Base-by-base conservation (phyloP, 2,329 filamentous ascomycete genomes). In the Proliferodiscus dingleyae region DNA sequence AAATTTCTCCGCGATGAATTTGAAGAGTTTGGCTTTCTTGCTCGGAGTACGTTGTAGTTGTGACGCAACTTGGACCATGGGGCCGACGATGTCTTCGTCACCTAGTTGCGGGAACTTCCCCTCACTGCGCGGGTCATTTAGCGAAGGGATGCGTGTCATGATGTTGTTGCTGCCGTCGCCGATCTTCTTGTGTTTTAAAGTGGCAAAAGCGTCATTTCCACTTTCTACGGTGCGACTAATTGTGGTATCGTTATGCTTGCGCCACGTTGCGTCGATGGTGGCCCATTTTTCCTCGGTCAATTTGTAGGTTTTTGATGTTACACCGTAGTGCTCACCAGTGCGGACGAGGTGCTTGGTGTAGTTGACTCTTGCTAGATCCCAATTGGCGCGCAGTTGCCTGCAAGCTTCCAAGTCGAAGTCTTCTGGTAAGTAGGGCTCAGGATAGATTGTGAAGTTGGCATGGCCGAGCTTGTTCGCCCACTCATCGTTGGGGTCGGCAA, bases 71-170 rank as follows among this genome's bases (percentile, higher is more conserved):
- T 63, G 57, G 2, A 62, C 61, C 90, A 96, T 95, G 5, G 90
- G 90, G 1, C 90, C 90, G 36, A 96, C 89, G 62, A 96, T 94
- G 65, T 95, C 90, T 58, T 90, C 85, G 59, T 95, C 89, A 42
- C 89, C 89, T 24, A 91, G 78, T 57, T 84, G 81, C 19, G 89
- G 89, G 60, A 95, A 96, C 66, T 96, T 95, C 61, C 86, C 85
- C 51, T 85, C 76, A 61, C 72, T 69, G 65, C 74, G 66, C 45
- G 83, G 73, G 61, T 87, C 81, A 51, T 83, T 72, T 56, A 90
- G 77, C 21, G 78, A 75, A 0, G 85, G 85, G 53, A 89, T 80
- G 46, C 78, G 79, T 48, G 78, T 78, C 33, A 83, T 73, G 23
- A 82, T 70, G 47, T 75, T 69, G 26, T 42, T 53, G 10, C 37